These are phyloP conservation scores for Oryza glumipatula DNA, from an alignment of 176 grass and related monocot genomes.

Conservation along the genomic window DNA sequence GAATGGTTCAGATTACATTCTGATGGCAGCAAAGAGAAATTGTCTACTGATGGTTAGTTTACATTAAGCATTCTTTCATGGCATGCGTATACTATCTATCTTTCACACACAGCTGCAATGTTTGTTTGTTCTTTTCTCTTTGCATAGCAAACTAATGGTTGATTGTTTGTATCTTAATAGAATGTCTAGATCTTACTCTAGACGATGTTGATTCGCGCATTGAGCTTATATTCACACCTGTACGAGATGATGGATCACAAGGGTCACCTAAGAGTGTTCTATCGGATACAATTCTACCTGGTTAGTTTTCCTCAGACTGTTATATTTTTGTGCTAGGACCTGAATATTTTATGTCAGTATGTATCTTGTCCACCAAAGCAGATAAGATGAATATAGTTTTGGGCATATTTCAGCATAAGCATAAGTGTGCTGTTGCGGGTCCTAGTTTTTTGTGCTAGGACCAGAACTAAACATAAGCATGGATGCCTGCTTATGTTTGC, in stretches of 20 bases:
- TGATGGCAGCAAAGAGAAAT: slow-evolving; percentile 62
- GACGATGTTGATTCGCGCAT: slow-evolving; percentile 65
- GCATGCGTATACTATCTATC: slow-evolving; percentile 32
- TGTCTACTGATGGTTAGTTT: slow-evolving; percentile 69
- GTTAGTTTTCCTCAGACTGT: slow-evolving; percentile 48
- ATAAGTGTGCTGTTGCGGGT: too few relatives aligned
- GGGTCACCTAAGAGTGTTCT: slow-evolving; percentile 65
- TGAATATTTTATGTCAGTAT: neutral
- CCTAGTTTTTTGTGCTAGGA: too few relatives aligned
- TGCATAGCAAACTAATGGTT: slow-evolving; percentile 22
- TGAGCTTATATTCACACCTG: slow-evolving; percentile 79
- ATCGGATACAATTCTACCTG: slow-evolving; percentile 81
- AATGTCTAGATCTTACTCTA: slow-evolving; percentile 80
- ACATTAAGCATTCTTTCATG: slow-evolving; percentile 38
- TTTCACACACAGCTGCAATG: slow-evolving; percentile 20
- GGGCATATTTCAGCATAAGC: neutral
- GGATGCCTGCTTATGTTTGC: too few relatives aligned
- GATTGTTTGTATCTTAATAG: slow-evolving; percentile 48
- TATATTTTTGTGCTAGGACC: neutral
- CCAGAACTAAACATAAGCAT: too few relatives aligned
- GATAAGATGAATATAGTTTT: slow-evolving; percentile 34
- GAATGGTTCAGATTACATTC: slow-evolving; percentile 84
- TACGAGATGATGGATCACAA: slow-evolving; percentile 71
- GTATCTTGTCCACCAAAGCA: slow-evolving; percentile 7
- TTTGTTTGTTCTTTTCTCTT: neutral